Evolutionary conservation across 2,329 filamentous ascomycete species (phyloP), one percentile per base, ranked within the genome.

Genomic region (Metarhizium rileyi): DNA sequence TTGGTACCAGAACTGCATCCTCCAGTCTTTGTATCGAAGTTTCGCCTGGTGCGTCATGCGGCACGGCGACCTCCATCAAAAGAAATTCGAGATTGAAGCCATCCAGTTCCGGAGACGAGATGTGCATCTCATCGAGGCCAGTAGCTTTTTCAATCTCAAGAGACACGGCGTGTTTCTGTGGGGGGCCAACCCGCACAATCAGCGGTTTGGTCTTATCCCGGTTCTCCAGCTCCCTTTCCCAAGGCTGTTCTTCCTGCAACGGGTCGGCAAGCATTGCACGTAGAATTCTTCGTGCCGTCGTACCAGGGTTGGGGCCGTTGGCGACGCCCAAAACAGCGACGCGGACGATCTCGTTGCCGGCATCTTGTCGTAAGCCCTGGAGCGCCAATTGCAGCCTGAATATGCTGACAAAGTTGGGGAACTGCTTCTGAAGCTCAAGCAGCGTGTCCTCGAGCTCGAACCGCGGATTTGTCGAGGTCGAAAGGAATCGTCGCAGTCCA

Each of bases 1-100:
- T 76, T 3, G 90, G 90, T 18, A 88, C 84, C n/a, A 95, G 75
- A 12, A 90, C 71, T 0, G 80, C 73, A 53, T 90, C 84, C 52
- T 78, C 74, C 4, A 80, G 69, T 9, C 69, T 69, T 47, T 74
- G 63, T 43, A 68, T 49, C 36, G 66, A 58, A 48, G 58, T 57
- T 50, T 63, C 63, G 40, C 74, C 70, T 5, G 49, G 52, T 2
- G 57, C 48, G 1, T 55, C 50, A 7, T 56, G 44, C 3, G 75
- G 59, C 1, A 66, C 59, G 74, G 76, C 61, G 61, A 71, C 64
- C 53, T 77, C 70, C 61, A 77, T 71, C 23, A 83, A 60, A 9
- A 84, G 61, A 5, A 90, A 69, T 64, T 90, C 86, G 16, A 89
- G 59, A 46, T 79, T 80, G 53, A 80, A 70, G 2, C 71, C 74